phyloP scores from a whole-genome alignment of 2,329 filamentous ascomycete species.

The Colletotrichum zoysiae region DNA sequence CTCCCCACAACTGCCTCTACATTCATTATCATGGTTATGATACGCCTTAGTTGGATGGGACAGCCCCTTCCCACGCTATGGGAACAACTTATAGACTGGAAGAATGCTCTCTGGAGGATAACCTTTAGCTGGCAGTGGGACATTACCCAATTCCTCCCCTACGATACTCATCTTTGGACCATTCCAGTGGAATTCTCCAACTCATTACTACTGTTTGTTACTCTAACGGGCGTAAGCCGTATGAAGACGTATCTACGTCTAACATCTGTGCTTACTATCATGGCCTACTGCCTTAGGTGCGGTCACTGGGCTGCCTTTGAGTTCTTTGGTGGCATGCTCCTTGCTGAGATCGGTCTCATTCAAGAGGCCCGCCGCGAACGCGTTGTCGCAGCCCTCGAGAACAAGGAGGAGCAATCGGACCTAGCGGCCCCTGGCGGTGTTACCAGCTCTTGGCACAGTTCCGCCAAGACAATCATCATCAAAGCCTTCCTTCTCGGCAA shows the following conservation, averaged over 20 bases:
- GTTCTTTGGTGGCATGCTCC: conserved; percentile 60
- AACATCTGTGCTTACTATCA: conserved; percentile 47
- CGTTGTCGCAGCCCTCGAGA: conserved; percentile 27
- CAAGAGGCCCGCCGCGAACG: conserved; percentile 43
- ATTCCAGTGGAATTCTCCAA: conserved; percentile 62
- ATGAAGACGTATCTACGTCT: conserved; percentile 51
- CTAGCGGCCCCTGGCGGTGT: conserved; percentile 14
- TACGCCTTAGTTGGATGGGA: conserved; percentile 49
- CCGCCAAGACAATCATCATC: conserved; percentile 41
- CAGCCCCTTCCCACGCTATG: conserved; percentile 45
- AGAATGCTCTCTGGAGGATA: conserved; percentile 44
- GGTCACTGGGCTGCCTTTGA: conserved; percentile 59
- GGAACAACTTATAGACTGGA: conserved; percentile 48
- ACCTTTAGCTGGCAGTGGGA: conserved; percentile 49
- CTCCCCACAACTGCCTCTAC: conserved; percentile 59
- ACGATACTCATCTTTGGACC: conserved; percentile 62
- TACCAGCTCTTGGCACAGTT: conserved; percentile 1
- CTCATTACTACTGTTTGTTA: conserved; percentile 58
- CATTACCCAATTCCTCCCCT: conserved; percentile 46
- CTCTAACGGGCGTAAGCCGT: conserved; percentile 52
- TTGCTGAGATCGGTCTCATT: conserved; percentile 59
- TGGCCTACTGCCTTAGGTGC: conserved; percentile 53
- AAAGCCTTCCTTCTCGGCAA: conserved; percentile 45
- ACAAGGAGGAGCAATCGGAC: conserved; percentile 39
- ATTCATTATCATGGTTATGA: conserved; percentile 53